Evolutionary conservation across 306 rosid genomes (phyloP).

Genomic region (Sechiopsis laciniata): DNA sequence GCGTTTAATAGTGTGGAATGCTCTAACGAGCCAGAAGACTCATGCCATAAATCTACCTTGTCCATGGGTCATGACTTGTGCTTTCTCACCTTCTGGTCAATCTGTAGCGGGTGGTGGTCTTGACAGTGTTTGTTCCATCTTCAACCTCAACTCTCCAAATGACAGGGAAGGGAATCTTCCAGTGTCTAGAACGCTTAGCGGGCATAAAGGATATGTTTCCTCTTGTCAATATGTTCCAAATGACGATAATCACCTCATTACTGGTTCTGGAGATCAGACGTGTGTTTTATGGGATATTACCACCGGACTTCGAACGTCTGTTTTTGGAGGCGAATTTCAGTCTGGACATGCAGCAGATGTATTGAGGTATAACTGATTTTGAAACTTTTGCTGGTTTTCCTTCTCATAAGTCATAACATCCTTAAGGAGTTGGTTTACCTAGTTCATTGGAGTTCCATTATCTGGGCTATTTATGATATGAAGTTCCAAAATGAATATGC

Average conservation of each 20-base stretch:
- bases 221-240: slow-evolving; percentile 93
- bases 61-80: slow-evolving; percentile 99
- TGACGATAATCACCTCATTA: slow-evolving; percentile 80
- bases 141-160: slow-evolving; percentile 77
- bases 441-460: neutral
- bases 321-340: slow-evolving; percentile 98
- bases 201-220: slow-evolving; percentile 94
- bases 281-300: slow-evolving; percentile 94
- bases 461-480: neutral
- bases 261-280: slow-evolving; percentile 92
- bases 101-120: slow-evolving; percentile 97
- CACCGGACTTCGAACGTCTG: slow-evolving; percentile 88
- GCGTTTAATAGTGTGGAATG: slow-evolving; percentile 89
- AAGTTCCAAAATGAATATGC: neutral
- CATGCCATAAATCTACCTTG: slow-evolving; percentile 91
- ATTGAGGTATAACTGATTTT: slow-evolving; percentile 52
- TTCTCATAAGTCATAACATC: slow-evolving; percentile 24
- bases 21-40: slow-evolving; percentile 91
- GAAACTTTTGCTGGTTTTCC: slow-evolving; percentile 12
- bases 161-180: slow-evolving; percentile 73
- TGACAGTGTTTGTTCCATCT: slow-evolving; percentile 90
- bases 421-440: too few relatives aligned
- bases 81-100: slow-evolving; percentile 86
- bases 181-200: slow-evolving; percentile 68
- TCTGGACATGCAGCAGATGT: slow-evolving; percentile 93